Conservation (phyloP, 2,329 filamentous ascomycete species). For the Diaporthe sp. region DNA sequence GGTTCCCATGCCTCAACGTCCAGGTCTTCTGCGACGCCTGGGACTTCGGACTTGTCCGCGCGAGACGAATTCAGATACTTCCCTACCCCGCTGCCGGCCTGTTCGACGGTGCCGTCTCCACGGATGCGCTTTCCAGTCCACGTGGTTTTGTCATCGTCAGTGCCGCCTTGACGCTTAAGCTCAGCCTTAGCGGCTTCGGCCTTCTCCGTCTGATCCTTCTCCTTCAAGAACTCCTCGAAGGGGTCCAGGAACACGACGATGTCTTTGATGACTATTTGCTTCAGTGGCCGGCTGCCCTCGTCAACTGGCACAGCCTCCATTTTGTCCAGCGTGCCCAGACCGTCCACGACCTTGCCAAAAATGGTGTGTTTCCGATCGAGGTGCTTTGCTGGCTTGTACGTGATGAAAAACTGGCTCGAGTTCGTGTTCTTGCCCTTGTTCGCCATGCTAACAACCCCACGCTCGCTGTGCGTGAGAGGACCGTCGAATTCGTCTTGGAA, state of each 20-base stretch:
- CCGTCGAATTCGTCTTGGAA: slow-evolving; percentile 96
- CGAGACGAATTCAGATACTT: slow-evolving; percentile 82
- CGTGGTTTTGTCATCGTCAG: slow-evolving; percentile 88
- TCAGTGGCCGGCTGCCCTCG: slow-evolving; percentile 77
- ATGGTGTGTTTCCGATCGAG: slow-evolving; percentile 97
- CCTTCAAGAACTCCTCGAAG: slow-evolving; percentile 90
- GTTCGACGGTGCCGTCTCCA: slow-evolving; percentile 67
- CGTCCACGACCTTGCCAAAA: slow-evolving; percentile 87
- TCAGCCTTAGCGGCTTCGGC: slow-evolving; percentile 69
- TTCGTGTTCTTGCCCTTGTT: slow-evolving; percentile 99
- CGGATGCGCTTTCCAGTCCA: slow-evolving; percentile 96
- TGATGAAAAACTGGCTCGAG: slow-evolving; percentile 93
- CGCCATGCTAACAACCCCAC: slow-evolving; percentile 91
- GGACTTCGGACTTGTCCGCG: slow-evolving; percentile 39
- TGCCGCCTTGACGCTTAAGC: slow-evolving; percentile 72
- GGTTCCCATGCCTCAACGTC: slow-evolving; percentile 76
- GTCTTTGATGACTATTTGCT: slow-evolving; percentile 84
- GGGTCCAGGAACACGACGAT: slow-evolving; percentile 91
- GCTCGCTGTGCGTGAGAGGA: slow-evolving; percentile 81
- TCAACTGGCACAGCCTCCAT: slow-evolving; percentile 84
- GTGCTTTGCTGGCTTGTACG: slow-evolving; percentile 85
- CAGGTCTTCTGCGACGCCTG: slow-evolving; percentile 59
- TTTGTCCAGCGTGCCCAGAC: slow-evolving; percentile 74
- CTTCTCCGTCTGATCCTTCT: slow-evolving; percentile 73
- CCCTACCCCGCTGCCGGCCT: slow-evolving; percentile 65